Evolutionary conservation across 345 rosid genomes (phyloP).

Genomic region (Cardiospermum halicacabum): DNA sequence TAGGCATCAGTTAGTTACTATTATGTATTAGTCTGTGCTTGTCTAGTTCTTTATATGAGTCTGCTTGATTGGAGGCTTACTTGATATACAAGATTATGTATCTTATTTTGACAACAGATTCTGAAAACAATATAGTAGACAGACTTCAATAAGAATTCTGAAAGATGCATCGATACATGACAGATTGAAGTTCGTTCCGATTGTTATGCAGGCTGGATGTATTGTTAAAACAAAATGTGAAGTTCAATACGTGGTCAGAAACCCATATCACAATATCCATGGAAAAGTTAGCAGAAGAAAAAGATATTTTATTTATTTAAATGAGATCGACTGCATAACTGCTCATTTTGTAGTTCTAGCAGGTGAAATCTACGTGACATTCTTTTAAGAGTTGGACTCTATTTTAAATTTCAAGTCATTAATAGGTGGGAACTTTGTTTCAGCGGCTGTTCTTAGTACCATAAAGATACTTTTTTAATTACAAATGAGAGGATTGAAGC

Average conservation of each 20-base stretch:
- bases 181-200: neutral
- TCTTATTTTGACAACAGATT: neutral
- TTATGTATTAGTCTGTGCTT: too few relatives aligned
- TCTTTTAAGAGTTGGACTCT: neutral
- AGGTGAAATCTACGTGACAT: conserved; percentile 16
- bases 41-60: too few relatives aligned
- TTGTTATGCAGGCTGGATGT: conserved; percentile 38
- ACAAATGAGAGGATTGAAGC: conserved; percentile 36
- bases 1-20: too few relatives aligned
- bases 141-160: neutral
- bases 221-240: conserved; percentile 27
- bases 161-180: neutral
- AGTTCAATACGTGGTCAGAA: conserved; percentile 30
- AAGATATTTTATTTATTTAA: conserved; percentile 38
- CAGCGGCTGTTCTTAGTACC: conserved; percentile 47
- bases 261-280: conserved; percentile 14
- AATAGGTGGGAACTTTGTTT: neutral
- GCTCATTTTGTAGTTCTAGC: conserved; percentile 40
- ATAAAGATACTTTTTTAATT: conserved; percentile 37
- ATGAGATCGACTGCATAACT: conserved; percentile 31
- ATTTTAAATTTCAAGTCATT: neutral
- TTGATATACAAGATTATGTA: too few relatives aligned
- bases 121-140: neutral
- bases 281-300: conserved; percentile 9
- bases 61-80: too few relatives aligned